Evolutionary conservation across 2,329 filamentous ascomycete species (phyloP).

Genomic region (Escovopsis sp.): DNA sequence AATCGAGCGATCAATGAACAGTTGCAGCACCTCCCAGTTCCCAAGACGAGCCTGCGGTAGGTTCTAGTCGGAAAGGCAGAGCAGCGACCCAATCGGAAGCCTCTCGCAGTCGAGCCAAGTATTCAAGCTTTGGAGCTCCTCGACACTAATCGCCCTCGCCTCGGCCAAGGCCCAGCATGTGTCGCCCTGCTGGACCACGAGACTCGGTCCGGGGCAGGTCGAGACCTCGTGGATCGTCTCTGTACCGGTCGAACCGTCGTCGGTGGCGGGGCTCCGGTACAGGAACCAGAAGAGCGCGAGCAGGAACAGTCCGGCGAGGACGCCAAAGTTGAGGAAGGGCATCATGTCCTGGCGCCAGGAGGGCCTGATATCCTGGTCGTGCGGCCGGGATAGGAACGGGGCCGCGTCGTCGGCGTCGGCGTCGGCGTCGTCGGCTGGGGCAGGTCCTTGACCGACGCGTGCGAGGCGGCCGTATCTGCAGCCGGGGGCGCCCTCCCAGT

Average conservation of each 20-base stretch:
- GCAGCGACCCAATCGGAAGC: constrained; percentile 24
- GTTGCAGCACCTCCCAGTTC: not conserved
- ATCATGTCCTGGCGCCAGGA: constrained; percentile 38
- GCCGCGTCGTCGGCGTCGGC: constrained; percentile 9
- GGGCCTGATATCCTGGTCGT: constrained; percentile 13
- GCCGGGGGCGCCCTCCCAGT: constrained; percentile 36
- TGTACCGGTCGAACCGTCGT: not conserved
- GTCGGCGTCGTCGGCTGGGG: constrained; percentile 12
- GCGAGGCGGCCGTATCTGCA: constrained; percentile 33
- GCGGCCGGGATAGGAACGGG: constrained; percentile 15
- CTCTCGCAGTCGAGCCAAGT: constrained; percentile 31
- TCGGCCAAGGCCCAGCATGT: constrained; percentile 40
- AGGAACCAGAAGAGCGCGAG: constrained; percentile 36
- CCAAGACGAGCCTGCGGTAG: too few species aligned
- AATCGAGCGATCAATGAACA: too few species aligned
- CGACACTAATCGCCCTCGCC: constrained; percentile 25
- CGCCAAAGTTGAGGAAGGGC: constrained; percentile 44
- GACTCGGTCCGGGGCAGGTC: constrained; percentile 17
- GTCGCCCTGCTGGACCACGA: constrained; percentile 32
- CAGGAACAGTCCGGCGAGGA: constrained; percentile 36
- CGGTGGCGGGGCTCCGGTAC: constrained; percentile 15
- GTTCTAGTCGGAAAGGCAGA: constrained; percentile 28
- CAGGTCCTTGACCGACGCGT: constrained; percentile 19
- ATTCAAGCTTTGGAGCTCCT: constrained; percentile 32
- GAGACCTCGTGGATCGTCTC: constrained; percentile 2